A percentile compares a stretch with the other conserved stretches of the same genome.
Evolutionary conservation across 2,329 filamentous ascomycete genomes (phyloP).

Genomic region (Colletotrichum tofieldiae): DNA sequence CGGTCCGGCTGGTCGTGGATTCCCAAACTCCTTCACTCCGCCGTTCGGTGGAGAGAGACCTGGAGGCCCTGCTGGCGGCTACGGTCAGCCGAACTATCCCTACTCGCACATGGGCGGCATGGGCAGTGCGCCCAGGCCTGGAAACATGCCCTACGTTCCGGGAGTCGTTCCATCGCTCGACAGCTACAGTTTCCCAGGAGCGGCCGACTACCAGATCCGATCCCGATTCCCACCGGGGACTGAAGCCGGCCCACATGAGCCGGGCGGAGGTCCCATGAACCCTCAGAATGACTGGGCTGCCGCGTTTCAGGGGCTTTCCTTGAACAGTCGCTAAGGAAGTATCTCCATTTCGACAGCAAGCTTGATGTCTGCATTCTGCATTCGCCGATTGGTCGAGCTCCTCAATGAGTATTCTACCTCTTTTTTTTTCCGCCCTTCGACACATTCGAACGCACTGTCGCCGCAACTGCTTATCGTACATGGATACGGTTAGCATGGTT

Average conservation of each 20-base stretch:
- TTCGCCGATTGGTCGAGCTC: not conserved
- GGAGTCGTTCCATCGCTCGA: conserved; percentile 60
- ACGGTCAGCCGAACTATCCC: conserved; percentile 56
- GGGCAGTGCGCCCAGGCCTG: conserved; percentile 53
- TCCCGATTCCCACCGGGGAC: conserved; percentile 63
- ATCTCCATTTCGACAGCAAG: not conserved
- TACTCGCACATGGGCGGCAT: conserved; percentile 47
- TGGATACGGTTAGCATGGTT: conserved; percentile 20
- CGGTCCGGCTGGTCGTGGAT: conserved; percentile 57
- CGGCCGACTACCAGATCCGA: conserved; percentile 64
- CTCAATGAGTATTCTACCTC: conserved; percentile 8
- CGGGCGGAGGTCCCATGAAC: conserved; percentile 28
- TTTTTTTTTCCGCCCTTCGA: conserved; percentile 2
- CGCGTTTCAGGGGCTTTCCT: conserved; percentile 79
- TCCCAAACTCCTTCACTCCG: conserved; percentile 60
- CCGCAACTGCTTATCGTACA: conserved; percentile 21
- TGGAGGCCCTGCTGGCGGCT: conserved; percentile 54
- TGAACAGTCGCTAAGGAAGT: conserved; percentile 71
- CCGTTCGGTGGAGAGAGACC: conserved; percentile 61
- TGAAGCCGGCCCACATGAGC: conserved; percentile 51
- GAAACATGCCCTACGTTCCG: conserved; percentile 56
- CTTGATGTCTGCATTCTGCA: not conserved
- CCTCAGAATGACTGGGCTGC: conserved; percentile 72
- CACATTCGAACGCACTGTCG: conserved; percentile 18
- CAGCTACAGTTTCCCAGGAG: conserved; percentile 60